A percentile compares a stretch with the other conserved stretches of the same genome.
Conservation (phyloP, 441 rosid genomes). For the Erodium moschatum region DNA sequence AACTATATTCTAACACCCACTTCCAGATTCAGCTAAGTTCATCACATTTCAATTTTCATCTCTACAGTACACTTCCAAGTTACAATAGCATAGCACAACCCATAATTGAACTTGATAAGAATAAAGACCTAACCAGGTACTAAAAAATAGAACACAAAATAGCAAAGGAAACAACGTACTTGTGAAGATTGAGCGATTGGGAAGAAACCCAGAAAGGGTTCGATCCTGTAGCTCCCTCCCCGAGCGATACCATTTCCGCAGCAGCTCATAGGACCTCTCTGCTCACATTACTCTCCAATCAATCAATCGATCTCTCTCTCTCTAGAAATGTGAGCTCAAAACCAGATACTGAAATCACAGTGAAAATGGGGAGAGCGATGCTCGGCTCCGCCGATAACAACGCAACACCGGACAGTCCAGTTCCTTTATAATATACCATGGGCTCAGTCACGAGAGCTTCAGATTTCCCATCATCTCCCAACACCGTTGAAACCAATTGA, state of each 20-base stretch:
- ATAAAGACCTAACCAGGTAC: background rate
- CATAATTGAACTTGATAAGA: background rate
- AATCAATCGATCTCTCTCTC: background rate
- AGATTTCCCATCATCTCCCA: background rate
- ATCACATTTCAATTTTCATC: background rate
- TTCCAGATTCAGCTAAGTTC: background rate
- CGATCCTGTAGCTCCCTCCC: constrained; percentile 38
- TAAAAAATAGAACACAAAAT: background rate
- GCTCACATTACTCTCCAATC: constrained; percentile 12
- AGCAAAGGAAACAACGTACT: constrained; percentile 20
- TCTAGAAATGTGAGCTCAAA: background rate
- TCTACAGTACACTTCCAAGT: background rate
- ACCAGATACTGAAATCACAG: background rate
- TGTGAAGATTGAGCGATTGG: constrained; percentile 30
- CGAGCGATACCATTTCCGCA: constrained; percentile 27
- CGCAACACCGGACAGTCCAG: background rate
- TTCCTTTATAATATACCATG: background rate
- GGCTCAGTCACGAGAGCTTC: background rate
- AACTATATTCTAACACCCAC: background rate
- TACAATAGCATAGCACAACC: background rate
- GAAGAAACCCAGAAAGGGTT: constrained; percentile 39
- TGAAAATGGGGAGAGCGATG: background rate
- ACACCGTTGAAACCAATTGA: background rate
- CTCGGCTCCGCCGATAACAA: background rate
- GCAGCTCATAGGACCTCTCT: constrained; percentile 41